Conservation (phyloP, 2,329 filamentous ascomycete species). For the Pseudogymnoascus sp. region DNA sequence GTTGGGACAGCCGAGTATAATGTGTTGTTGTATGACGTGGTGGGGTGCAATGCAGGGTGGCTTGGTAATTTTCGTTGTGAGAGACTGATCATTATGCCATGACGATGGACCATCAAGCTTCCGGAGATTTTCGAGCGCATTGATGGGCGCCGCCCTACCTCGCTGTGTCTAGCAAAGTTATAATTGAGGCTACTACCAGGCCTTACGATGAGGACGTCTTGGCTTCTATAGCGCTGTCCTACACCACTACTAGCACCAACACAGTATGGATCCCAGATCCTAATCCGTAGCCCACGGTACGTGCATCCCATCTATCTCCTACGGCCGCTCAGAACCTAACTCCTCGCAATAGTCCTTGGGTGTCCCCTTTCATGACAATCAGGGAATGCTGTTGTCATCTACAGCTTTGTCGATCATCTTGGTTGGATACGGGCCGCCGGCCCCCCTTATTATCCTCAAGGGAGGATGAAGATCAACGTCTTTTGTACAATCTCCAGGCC, state of each 20-base stretch:
- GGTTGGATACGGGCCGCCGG: constrained; percentile 2
- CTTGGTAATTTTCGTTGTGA: neutral
- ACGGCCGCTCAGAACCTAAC: neutral
- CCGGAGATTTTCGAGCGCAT: neutral
- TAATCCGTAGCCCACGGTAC: constrained; percentile 1
- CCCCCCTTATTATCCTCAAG: neutral
- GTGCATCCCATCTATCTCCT: neutral
- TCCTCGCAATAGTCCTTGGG: neutral
- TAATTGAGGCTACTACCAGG: neutral
- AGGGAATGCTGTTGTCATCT: neutral
- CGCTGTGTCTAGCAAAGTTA: neutral
- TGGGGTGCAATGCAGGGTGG: neutral
- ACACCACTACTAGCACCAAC: neutral
- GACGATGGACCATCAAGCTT: neutral
- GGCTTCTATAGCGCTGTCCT: neutral
- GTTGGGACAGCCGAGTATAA: neutral
- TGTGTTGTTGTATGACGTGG: constrained; percentile 1
- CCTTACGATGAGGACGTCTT: neutral
- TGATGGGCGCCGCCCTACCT: neutral
- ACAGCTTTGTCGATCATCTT: neutral
- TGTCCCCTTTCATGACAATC: neutral
- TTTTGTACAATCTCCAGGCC: neutral
- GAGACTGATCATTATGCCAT: neutral
- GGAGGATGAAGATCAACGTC: neutral
- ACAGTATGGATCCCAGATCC: neutral